Percentiles rank a stretch among this genome's conserved stretches.
These are phyloP conservation scores for Musa troglodytarum DNA, from an alignment of 176 grass and related monocot species.

Conservation along the genomic window DNA sequence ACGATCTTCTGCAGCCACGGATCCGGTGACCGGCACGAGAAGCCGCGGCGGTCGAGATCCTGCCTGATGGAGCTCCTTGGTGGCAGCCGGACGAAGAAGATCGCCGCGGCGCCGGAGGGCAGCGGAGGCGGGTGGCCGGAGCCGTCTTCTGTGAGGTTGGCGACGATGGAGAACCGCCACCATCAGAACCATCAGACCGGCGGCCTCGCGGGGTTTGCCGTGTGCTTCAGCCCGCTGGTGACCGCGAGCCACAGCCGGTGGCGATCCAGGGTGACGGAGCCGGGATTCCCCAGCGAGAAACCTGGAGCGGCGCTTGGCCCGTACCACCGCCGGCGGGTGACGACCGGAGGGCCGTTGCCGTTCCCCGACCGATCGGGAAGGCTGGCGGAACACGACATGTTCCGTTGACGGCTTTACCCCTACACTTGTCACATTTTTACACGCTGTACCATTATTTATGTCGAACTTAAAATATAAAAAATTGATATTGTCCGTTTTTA, in stretches of 20 bases:
- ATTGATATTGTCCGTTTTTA: too few relatives aligned
- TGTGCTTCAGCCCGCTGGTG: slow-evolving; percentile 6
- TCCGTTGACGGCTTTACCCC: background rate
- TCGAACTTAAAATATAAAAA: too few relatives aligned
- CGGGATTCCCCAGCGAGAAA: background rate
- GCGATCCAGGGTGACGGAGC: background rate
- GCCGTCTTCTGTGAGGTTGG: background rate
- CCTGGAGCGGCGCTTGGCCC: background rate
- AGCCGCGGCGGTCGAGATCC: background rate
- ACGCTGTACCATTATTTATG: too few relatives aligned
- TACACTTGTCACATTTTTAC: too few relatives aligned
- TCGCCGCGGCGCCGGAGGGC: background rate
- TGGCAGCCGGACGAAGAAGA: background rate
- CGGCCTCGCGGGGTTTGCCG: background rate
- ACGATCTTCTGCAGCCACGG: background rate
- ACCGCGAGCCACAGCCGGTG: background rate
- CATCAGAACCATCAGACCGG: background rate
- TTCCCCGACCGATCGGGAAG: background rate
- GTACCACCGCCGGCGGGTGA: background rate
- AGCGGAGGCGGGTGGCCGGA: too few relatives aligned
- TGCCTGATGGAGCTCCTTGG: background rate
- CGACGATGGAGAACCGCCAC: background rate
- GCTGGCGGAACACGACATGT: background rate
- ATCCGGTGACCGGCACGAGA: background rate
- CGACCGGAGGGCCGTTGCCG: background rate